A percentile compares a stretch with the other conserved stretches of the same genome.
Conservation (phyloP, 495 filamentous ascomycete species). For the Penicillium dipodomyicola region DNA sequence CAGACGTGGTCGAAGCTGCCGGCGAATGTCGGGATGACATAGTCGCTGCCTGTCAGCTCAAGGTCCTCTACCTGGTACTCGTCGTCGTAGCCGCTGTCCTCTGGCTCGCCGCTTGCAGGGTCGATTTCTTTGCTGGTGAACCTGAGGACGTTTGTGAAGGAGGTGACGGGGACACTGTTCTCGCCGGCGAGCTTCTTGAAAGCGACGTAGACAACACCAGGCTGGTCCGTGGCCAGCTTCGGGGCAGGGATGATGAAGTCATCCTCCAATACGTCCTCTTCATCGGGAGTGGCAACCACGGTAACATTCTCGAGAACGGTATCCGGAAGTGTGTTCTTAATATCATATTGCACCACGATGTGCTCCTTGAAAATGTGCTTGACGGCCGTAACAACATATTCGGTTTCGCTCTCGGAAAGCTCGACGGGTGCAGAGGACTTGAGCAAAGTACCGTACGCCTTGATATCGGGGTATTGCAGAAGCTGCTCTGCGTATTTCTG, state of each 20-base stretch:
- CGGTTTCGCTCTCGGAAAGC: conserved; percentile 93
- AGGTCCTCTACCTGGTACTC: conserved; percentile 97
- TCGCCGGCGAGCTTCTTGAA: conserved; percentile 81
- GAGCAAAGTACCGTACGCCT: conserved; percentile 80
- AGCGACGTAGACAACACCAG: conserved; percentile 90
- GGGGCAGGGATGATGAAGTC: conserved; percentile 91
- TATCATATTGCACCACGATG: conserved; percentile 92
- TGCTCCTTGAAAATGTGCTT: conserved; percentile 99
- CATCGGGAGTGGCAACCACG: conserved; percentile 78
- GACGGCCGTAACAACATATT: conserved; percentile 90
- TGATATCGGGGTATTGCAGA: conserved; percentile 84
- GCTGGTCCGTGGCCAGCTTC: conserved; percentile 74
- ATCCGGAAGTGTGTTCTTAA: conserved; percentile 94
- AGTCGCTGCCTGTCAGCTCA: conserved; percentile 87
- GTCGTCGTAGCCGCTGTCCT: conserved; percentile 90
- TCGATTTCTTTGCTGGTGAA: conserved; percentile 98
- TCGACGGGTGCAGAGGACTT: conserved; percentile 85
- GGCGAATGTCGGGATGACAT: conserved; percentile 88
- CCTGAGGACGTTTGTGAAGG: conserved; percentile 89
- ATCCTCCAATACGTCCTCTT: conserved; percentile 75
- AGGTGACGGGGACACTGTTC: conserved; percentile 63
- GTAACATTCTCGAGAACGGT: conserved; percentile 89
- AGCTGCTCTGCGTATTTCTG: conserved; percentile 87
- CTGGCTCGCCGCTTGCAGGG: conserved; percentile 87
- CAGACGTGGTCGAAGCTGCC: conserved; percentile 96